A percentile compares a stretch with the other conserved stretches of the same genome.
phyloP scores from a whole-genome alignment of 2,329 filamentous ascomycete species.

The Trichoderma harzianum region DNA sequence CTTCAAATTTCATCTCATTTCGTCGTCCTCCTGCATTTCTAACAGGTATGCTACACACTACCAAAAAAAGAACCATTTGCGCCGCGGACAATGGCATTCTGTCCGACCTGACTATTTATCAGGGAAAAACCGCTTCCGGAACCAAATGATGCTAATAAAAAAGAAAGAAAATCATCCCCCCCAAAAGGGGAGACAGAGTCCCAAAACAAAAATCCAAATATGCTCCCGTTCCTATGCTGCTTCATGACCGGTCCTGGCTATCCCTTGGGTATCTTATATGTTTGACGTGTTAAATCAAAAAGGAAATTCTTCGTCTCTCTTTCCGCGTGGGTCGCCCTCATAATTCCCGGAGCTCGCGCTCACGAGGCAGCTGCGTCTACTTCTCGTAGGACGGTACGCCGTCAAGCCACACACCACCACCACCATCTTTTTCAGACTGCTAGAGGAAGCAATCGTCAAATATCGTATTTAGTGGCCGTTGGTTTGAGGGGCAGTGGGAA shows the following conservation, averaged over 20 bases:
- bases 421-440: background rate
- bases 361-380: constrained; percentile 21
- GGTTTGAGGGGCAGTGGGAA: constrained; percentile 57
- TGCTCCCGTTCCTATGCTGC: constrained; percentile 19
- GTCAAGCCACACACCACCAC: background rate
- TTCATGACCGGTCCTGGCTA: constrained; percentile 21
- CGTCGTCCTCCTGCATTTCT: background rate
- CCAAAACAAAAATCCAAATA: background rate
- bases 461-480: constrained; percentile 33
- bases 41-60: background rate
- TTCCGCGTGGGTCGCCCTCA: constrained; percentile 11
- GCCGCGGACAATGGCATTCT: background rate
- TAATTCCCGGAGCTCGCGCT: constrained; percentile 26
- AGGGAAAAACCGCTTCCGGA: constrained; percentile 5
- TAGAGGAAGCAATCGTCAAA: background rate
- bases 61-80: background rate
- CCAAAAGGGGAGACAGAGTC: background rate
- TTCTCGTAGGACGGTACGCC: constrained; percentile 16
- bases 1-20: background rate
- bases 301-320: constrained; percentile 22
- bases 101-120: background rate
- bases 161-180: background rate
- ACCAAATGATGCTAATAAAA: background rate
- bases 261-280: constrained; percentile 20
- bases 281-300: constrained; percentile 16